These are phyloP conservation scores for Ustilago loliicola DNA, from an alignment of 1,284 basidiomycete species.

Conservation along the genomic window DNA sequence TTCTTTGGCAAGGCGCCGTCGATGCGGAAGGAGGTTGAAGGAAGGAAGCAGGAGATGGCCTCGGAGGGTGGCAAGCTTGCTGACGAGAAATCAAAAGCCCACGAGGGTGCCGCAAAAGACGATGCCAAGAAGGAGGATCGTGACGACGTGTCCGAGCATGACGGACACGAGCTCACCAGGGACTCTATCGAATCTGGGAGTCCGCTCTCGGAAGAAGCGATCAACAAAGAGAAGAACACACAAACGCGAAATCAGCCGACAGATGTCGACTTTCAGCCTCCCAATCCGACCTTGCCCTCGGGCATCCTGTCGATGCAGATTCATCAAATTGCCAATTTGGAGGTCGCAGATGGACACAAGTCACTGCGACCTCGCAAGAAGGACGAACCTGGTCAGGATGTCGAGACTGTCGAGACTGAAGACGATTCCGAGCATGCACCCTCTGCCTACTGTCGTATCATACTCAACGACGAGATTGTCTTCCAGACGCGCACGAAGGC, in stretches of 20 bases:
- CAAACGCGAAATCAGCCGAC: slow-evolving; percentile 43
- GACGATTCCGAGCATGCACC: slow-evolving; percentile 53
- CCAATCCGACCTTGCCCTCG: slow-evolving; percentile 35
- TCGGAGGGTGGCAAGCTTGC: background rate
- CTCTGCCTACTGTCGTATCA: slow-evolving; percentile 71
- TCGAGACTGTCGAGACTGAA: slow-evolving; percentile 48
- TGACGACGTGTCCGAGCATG: slow-evolving; percentile 6
- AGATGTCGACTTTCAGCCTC: slow-evolving; percentile 49
- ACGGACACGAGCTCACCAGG: slow-evolving; percentile 20
- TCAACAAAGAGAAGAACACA: slow-evolving; percentile 27
- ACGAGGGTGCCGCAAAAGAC: background rate
- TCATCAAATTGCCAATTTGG: slow-evolving; percentile 65
- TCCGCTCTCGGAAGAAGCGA: slow-evolving; percentile 15
- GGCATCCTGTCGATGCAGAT: slow-evolving; percentile 58
- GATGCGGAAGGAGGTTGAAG: slow-evolving; percentile 10
- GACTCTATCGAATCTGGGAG: slow-evolving; percentile 15
- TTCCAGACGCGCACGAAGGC: slow-evolving; percentile 72
- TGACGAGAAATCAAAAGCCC: background rate
- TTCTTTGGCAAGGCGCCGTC: slow-evolving; percentile 48
- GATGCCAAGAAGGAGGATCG: background rate
- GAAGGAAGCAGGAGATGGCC: background rate
- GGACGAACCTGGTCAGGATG: slow-evolving; percentile 54
- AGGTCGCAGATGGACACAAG: slow-evolving; percentile 67
- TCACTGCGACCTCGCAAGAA: slow-evolving; percentile 28
- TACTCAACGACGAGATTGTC: slow-evolving; percentile 72